These are phyloP conservation scores for Fulvia fulva DNA, from an alignment of 2,329 filamentous ascomycete genomes.

Conservation along the genomic window DNA sequence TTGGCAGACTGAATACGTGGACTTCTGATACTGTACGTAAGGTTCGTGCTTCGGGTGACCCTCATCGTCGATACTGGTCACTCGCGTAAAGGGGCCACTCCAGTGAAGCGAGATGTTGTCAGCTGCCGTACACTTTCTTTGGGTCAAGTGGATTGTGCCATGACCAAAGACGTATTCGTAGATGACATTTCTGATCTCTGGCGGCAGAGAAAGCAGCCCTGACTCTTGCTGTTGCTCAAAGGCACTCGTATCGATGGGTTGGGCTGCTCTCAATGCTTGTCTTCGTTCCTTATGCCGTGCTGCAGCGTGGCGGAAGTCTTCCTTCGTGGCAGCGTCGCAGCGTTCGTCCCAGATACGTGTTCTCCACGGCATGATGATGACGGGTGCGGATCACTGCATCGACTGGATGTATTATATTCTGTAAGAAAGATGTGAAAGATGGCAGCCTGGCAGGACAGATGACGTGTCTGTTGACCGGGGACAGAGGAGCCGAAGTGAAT, in stretches of 20 bases:
- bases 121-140: not conserved
- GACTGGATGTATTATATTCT: not conserved
- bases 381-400: not conserved
- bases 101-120: not conserved
- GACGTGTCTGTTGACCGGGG: not conserved
- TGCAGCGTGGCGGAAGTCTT: not conserved
- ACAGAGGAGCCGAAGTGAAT: not conserved
- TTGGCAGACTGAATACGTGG: not conserved
- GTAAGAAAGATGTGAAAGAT: not conserved
- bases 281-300: not conserved
- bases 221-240: not conserved
- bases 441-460: not conserved
- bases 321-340: not conserved
- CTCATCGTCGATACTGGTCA: not conserved
- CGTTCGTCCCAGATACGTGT: not conserved
- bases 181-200: constrained; percentile 1
- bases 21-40: not conserved
- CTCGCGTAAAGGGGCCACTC: not conserved
- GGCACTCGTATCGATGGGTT: not conserved
- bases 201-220: not conserved
- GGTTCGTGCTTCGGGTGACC: not conserved
- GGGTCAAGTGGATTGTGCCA: constrained; percentile 1
- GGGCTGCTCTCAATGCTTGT: not conserved
- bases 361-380: not conserved
- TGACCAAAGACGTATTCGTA: constrained; percentile 4